Conservation (phyloP, 805 yeast genomes). For the Komagataella populi region DNA sequence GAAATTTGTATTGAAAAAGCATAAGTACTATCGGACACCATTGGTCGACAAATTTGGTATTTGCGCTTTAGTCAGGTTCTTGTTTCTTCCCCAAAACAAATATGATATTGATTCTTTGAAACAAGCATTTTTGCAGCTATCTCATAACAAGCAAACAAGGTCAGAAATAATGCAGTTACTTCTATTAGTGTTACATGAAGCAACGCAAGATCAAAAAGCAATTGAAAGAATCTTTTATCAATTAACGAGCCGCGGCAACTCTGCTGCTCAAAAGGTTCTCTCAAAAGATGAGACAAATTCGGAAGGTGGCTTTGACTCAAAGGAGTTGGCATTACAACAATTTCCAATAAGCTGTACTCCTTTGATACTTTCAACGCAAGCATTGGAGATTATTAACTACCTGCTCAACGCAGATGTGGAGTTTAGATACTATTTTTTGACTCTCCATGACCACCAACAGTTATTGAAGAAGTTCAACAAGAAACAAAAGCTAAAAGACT, state of each 20-base stretch:
- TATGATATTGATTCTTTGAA: constrained; percentile 49
- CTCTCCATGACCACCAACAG: constrained; percentile 51
- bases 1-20: constrained; percentile 1
- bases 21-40: constrained; percentile 23
- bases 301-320: constrained; percentile 2
- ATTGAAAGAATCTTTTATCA: constrained; percentile 50
- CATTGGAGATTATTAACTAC: constrained; percentile 60
- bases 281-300: constrained; percentile 3
- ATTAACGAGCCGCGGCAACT: constrained; percentile 34
- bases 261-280: constrained; percentile 7
- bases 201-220: constrained; percentile 44
- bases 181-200: constrained; percentile 62
- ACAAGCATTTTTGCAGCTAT: constrained; percentile 50
- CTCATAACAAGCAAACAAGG: constrained; percentile 68
- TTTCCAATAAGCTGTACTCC: constrained; percentile 57
- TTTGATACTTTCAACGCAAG: constrained; percentile 59
- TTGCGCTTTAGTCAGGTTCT: constrained; percentile 53
- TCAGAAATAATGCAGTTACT: constrained; percentile 59
- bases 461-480: constrained; percentile 18
- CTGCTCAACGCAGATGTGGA: constrained; percentile 55
- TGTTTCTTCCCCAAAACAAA: constrained; percentile 61
- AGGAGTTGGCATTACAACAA: constrained; percentile 8
- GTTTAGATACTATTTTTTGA: constrained; percentile 59
- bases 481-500: constrained; percentile 19
- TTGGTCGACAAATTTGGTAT: constrained; percentile 66